Conservation (phyloP, 2,329 filamentous ascomycete species). For the Monilinia vaccinii-corymbosi region DNA sequence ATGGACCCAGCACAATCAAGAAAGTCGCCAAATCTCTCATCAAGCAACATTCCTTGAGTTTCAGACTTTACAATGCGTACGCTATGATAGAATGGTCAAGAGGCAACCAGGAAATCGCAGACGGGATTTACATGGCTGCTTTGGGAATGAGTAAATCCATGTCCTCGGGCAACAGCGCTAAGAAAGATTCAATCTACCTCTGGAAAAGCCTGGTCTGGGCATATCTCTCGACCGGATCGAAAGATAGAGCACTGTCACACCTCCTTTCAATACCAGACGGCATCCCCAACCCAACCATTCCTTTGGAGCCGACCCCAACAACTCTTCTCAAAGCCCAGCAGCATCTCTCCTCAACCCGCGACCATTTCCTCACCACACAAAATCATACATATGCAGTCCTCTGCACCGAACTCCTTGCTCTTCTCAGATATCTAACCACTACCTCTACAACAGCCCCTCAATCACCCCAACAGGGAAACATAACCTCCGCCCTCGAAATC, state of each 20-base stretch:
- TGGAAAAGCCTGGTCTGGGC: slow-evolving; percentile 27
- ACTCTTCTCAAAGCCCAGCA: slow-evolving; percentile 44
- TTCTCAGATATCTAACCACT: slow-evolving; percentile 55
- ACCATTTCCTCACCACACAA: slow-evolving; percentile 45
- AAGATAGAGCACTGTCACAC: slow-evolving; percentile 30
- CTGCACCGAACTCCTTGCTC: slow-evolving; percentile 51
- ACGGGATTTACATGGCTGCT: slow-evolving; percentile 58
- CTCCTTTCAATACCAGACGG: slow-evolving; percentile 34
- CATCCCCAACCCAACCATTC: slow-evolving; percentile 26
- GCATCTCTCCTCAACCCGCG: slow-evolving; percentile 43
- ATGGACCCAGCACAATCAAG: slow-evolving; percentile 46
- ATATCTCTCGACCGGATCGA: slow-evolving; percentile 17
- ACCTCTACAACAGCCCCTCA: slow-evolving; percentile 33
- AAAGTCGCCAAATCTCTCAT: slow-evolving; percentile 67
- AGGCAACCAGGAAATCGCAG: slow-evolving; percentile 47
- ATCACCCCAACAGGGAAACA: slow-evolving; percentile 44
- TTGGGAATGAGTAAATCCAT: slow-evolving; percentile 46
- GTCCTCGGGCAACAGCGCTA: slow-evolving; percentile 21
- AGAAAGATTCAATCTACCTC: slow-evolving; percentile 28
- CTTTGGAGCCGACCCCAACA: slow-evolving; percentile 10
- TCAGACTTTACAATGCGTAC: slow-evolving; percentile 70
- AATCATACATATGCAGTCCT: slow-evolving; percentile 41
- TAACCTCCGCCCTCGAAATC: slow-evolving; percentile 39
- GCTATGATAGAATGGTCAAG: slow-evolving; percentile 59
- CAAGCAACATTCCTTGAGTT: slow-evolving; percentile 54